Base-by-base conservation (phyloP, 2,329 filamentous ascomycete species). In the Fusarium verrucosum region DNA sequence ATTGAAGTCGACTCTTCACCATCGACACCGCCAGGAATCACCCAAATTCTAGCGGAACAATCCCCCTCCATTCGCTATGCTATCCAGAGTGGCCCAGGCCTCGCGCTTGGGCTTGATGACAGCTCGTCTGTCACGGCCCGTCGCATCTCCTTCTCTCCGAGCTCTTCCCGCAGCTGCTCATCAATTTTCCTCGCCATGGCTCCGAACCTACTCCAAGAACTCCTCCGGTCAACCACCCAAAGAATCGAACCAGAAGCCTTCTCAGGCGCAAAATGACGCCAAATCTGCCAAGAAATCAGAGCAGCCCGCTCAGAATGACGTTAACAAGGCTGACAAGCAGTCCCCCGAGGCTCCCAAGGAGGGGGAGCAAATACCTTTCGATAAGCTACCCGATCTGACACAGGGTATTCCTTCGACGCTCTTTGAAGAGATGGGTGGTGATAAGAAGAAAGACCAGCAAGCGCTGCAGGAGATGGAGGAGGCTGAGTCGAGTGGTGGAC, bases 381-480 rank as follows among this genome's bases (percentile, higher is more conserved):
- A 89, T 71, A 89, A 92, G 50, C 86, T 97, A 13, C 94, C 94
- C 50, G 94, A 98, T 75, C 83, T 98, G 40, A 95, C 92, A n/a
- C 89, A 94, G 73, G 94, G 94, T 65, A 96, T 98, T 63, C 94
- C 94, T 0, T 97, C 94, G 3, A 97, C 94, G 1, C 84, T 97
- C 52, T 91, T 89, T 54, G 89, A 89, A 58, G 94, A 97, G 78
- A 85, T 89, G 54, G 78, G 80, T 1, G 77, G 80, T 10, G 55
- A 68, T 25, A 72, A 60, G 76, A 78, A 66, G 65, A 80, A 70
- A 70, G 75, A 66, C 66, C 68, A 72, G 30, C 63, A 65, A 35
- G 66, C 73, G 13, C 49, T 78, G n/a, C 66, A 79, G 32, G 68
- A 78, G 1, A 59, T 81, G 17, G 77, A 80, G 11, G 76, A 79